Evolutionary conservation across 148 eudicot genomes (phyloP).

Genomic region (Polygonum maritimum): DNA sequence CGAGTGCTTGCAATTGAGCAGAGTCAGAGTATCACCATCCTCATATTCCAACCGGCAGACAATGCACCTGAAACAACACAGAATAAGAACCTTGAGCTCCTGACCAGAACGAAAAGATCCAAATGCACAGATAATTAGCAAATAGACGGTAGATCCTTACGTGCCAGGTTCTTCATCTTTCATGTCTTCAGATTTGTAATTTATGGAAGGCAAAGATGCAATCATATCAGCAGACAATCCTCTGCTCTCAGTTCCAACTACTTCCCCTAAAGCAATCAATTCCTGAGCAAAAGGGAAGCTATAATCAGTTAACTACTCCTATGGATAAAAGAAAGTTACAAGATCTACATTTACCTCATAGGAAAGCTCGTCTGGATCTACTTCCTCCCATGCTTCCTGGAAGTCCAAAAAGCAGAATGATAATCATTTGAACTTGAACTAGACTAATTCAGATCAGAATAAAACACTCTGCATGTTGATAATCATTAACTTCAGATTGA

Average conservation of each 20-base stretch:
- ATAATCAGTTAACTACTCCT: slow-evolving; percentile 1
- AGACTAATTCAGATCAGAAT: neutral
- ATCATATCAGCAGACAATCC: slow-evolving; percentile 80
- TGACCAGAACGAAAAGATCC: neutral
- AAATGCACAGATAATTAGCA: neutral
- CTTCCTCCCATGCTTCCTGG: slow-evolving; percentile 93
- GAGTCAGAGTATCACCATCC: slow-evolving; percentile 70
- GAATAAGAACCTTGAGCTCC: neutral
- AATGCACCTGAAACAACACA: slow-evolving; percentile 63
- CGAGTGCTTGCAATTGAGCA: slow-evolving; percentile 80
- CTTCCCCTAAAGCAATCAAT: slow-evolving; percentile 73
- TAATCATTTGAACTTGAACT: neutral
- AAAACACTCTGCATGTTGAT: neutral
- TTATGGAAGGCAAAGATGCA: slow-evolving; percentile 78
- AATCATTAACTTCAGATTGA: neutral
- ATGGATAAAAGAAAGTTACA: neutral
- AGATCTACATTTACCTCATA: slow-evolving; percentile 58
- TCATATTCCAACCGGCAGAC: slow-evolving; percentile 93
- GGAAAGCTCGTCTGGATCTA: slow-evolving; percentile 93
- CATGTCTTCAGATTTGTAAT: slow-evolving; percentile 40
- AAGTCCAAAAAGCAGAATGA: slow-evolving; percentile 4
- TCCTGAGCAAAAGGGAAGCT: slow-evolving; percentile 31
- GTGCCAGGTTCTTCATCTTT: slow-evolving; percentile 62
- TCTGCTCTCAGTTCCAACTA: slow-evolving; percentile 92
- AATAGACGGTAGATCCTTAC: slow-evolving; percentile 41